phyloP scores from a whole-genome alignment of 148 eudicot species.

The Linanthus parryae region DNA sequence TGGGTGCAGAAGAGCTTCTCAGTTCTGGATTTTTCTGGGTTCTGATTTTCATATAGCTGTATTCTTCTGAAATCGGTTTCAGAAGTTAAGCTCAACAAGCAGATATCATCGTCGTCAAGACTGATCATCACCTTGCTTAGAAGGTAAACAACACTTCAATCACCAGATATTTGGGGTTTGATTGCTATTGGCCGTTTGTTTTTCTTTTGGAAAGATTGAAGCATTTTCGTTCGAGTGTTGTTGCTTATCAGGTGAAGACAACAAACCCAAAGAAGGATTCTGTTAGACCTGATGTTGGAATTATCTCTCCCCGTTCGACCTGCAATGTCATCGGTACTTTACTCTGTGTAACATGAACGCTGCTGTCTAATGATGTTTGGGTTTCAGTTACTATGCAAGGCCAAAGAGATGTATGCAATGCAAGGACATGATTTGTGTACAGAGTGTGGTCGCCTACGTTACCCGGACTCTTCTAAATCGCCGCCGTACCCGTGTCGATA shows the following conservation, averaged over 20 bases:
- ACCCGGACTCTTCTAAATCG: no score
- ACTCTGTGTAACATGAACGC: no score
- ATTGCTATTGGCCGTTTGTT: background rate
- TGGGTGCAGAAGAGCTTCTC: conserved; percentile 32
- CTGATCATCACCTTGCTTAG: conserved; percentile 44
- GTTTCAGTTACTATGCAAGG: no score
- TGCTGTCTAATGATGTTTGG: no score
- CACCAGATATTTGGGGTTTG: no score
- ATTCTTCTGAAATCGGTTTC: background rate
- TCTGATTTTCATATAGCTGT: conserved; percentile 32
- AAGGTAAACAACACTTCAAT: conserved; percentile 31
- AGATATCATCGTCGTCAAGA: conserved; percentile 31
- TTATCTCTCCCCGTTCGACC: conserved; percentile 51
- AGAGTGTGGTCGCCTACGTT: no score
- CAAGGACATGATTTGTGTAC: no score
- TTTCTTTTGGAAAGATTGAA: background rate
- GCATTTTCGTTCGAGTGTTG: no score
- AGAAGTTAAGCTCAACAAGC: conserved; percentile 48
- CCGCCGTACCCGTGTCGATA: no score
- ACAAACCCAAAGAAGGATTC: conserved; percentile 76
- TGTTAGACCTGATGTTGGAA: conserved; percentile 61
- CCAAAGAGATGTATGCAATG: no score
- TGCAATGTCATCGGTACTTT: conserved; percentile 50
- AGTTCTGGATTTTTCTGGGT: conserved; percentile 32
- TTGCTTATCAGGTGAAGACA: conserved; percentile 42